These are phyloP conservation scores for Elsinoe necatrix DNA, from an alignment of 2,329 filamentous ascomycete genomes.

Conservation along the genomic window DNA sequence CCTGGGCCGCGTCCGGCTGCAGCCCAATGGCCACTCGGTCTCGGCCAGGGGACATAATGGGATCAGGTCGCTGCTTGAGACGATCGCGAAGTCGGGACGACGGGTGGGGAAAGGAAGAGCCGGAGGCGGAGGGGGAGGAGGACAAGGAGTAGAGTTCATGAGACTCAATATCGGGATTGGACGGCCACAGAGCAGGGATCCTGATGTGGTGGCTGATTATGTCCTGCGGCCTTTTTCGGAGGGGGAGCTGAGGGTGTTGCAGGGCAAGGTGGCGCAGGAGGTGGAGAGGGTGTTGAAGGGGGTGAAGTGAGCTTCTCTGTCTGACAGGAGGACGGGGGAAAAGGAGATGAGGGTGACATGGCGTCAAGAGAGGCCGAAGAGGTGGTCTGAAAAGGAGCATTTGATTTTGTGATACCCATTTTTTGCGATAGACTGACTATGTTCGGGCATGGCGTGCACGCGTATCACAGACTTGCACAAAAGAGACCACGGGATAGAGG, in stretches of 20 bases:
- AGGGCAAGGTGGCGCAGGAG: constrained; percentile 26
- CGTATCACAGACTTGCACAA: background rate
- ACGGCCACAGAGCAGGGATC: constrained; percentile 62
- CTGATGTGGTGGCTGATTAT: constrained; percentile 61
- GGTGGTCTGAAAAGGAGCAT: background rate
- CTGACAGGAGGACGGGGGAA: background rate
- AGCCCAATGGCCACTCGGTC: constrained; percentile 50
- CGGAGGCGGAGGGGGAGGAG: constrained; percentile 23
- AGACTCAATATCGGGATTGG: constrained; percentile 75
- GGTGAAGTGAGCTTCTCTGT: background rate
- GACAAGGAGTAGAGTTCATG: constrained; percentile 59
- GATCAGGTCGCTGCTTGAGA: constrained; percentile 60
- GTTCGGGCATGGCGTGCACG: background rate
- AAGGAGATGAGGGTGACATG: no score
- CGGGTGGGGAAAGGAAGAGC: constrained; percentile 36
- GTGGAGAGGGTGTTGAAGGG: constrained; percentile 33
- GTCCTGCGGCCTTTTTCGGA: constrained; percentile 62
- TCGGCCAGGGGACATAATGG: constrained; percentile 40
- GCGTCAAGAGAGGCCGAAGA: no score
- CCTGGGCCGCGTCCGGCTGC: constrained; percentile 63
- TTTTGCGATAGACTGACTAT: background rate
- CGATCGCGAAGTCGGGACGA: constrained; percentile 41
- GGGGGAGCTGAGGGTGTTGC: constrained; percentile 45
- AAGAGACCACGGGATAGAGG: background rate
- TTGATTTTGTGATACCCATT: background rate